A percentile compares a stretch with the other conserved stretches of the same genome.
phyloP scores from a whole-genome alignment of 331 rosid genomes.

The Arachis monticola region DNA sequence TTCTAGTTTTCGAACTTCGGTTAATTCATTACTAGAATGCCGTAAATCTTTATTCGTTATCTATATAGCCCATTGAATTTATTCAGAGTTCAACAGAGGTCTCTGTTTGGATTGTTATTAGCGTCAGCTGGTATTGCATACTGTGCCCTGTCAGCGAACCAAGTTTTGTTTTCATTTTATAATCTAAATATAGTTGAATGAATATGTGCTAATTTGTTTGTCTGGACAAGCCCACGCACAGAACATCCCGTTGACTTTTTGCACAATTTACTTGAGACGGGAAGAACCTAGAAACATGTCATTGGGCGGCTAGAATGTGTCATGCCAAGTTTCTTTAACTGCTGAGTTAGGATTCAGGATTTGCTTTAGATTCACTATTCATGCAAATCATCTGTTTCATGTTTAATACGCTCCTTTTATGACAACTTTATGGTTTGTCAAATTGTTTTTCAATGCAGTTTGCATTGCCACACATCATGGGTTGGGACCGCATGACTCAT shows the following conservation, averaged over 20 bases:
- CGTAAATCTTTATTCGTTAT: conserved; percentile 20
- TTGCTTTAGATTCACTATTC: conserved; percentile 7
- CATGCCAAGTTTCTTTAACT: conserved; percentile 5
- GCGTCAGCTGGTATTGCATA: conserved; percentile 16
- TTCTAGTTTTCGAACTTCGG: conserved; percentile 24
- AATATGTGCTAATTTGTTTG: conserved; percentile 1
- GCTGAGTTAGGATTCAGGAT: conserved; percentile 4
- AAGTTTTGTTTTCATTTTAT: conserved; percentile 5
- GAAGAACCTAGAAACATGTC: conserved; percentile 2
- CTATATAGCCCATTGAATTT: background rate
- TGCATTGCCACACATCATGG: conserved; percentile 88
- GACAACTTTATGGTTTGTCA: background rate
- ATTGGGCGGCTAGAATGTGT: conserved; percentile 1
- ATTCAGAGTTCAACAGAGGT: background rate
- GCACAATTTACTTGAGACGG: conserved; percentile 12
- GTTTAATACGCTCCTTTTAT: background rate
- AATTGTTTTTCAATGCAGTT: conserved; percentile 56
- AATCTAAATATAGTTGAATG: conserved; percentile 10
- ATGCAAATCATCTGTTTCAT: background rate
- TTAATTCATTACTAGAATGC: conserved; percentile 25
- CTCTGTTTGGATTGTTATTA: conserved; percentile 21
- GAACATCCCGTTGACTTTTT: background rate
- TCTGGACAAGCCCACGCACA: background rate
- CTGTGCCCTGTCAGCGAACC: background rate
- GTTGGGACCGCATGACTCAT: conserved; percentile 75